These are phyloP conservation scores for Globisporangium irregulare DNA, from an alignment of 352 stramenopile genomes.

Conservation along the genomic window DNA sequence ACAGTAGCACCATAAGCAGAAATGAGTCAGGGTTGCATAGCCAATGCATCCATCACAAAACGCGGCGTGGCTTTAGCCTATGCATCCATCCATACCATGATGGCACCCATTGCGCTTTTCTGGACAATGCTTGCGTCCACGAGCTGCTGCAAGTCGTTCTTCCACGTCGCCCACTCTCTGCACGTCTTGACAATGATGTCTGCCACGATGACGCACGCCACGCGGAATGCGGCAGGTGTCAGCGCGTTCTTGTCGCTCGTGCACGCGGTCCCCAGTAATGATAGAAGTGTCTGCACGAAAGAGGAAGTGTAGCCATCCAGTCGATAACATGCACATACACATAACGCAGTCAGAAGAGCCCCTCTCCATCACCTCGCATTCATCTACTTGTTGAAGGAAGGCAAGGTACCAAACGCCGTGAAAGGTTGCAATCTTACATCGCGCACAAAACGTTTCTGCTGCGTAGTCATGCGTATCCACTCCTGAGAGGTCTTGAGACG, in stretches of 20 bases:
- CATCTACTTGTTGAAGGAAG: neutral
- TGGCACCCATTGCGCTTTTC: slow-evolving; percentile 28
- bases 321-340: slow-evolving; percentile 7
- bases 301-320: slow-evolving; percentile 10
- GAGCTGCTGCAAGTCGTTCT: slow-evolving; percentile 42
- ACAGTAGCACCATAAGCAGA: neutral
- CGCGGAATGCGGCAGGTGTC: slow-evolving; percentile 27
- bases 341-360: slow-evolving; percentile 5
- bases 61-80: neutral
- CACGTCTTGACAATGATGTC: slow-evolving; percentile 49
- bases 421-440: slow-evolving; percentile 28
- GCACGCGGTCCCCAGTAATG: slow-evolving; percentile 37
- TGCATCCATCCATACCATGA: slow-evolving; percentile 28
- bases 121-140: slow-evolving; percentile 34
- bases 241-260: slow-evolving; percentile 17
- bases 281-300: slow-evolving; percentile 37
- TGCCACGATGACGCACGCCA: slow-evolving; percentile 46
- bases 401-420: neutral
- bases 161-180: slow-evolving; percentile 42
- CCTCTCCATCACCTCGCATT: neutral
- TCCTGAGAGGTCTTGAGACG: slow-evolving; percentile 58
- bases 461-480: slow-evolving; percentile 33
- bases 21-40: neutral
- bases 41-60: neutral
- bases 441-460: slow-evolving; percentile 40